Base-by-base conservation (phyloP, 2,329 filamentous ascomycete species). In the Beauveria scarabaeidicola region DNA sequence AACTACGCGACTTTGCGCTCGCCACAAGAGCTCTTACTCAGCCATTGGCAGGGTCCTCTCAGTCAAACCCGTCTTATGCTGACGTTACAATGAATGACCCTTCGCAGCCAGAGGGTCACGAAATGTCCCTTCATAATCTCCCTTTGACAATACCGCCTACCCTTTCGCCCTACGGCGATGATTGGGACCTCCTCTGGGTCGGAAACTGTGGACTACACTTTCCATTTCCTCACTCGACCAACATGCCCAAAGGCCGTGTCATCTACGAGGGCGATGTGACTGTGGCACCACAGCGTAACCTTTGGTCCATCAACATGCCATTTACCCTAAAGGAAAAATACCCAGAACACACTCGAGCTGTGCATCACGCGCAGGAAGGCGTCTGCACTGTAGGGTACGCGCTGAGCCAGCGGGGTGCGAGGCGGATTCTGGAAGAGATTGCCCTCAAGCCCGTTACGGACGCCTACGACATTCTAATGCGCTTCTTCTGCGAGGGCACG, bases 141-240 rank as follows among this genome's bases (percentile, higher is more conserved):
- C 67, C 67, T 8, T 27, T 25, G 2, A 65, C 62, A 0, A 43
- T 62, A 0, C 59, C 63, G 1, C 65, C 69, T 0, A 52, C 25
- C 3, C 36, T 66, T 63, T 76, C 76, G 1, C 77, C 78, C 0
- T 79, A 80, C 58, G 78, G 79, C 17, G 75, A 77, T 59, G 68
- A 74, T 60, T 82, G 79, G 80, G 79, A 82, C 59, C 61, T 81
- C 3, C 72, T 81, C 10, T 81, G 78, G 78, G 65, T 80, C 1
- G 79, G 79, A 25, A 77, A 79, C 64, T 80, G 78, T 59, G 75
- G 75, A 5, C 70, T 71, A 65, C 63, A 67, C 27, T 70, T 74
- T 52, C 67, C 70, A 21, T 51, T 27, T 8, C 19, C 61, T 48
- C 53, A 61, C 38, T 58, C 64, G 23, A 17, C 38, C 13, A 43